phyloP scores from a whole-genome alignment of 345 rosid species.

The Euphorbia tirucalli region DNA sequence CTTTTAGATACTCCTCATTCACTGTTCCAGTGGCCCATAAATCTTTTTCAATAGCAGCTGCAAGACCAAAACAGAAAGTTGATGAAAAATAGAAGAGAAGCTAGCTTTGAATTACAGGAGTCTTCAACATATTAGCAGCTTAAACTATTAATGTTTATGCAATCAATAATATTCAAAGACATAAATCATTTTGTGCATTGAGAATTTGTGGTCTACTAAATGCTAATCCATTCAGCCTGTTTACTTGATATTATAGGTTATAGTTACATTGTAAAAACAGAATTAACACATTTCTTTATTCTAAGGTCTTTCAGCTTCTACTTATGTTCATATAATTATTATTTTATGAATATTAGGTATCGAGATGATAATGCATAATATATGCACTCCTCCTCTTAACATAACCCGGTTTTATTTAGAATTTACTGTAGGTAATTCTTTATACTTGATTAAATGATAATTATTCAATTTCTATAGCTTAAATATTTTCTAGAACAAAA shows the following conservation, averaged over 20 bases:
- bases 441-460: neutral
- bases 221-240: neutral
- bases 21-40: conserved; percentile 97
- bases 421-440: neutral
- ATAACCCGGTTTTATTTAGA: neutral
- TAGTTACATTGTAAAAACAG: neutral
- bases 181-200: neutral
- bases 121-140: neutral
- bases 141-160: neutral
- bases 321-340: neutral
- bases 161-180: neutral
- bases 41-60: conserved; percentile 99
- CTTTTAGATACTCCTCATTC: conserved; percentile 90
- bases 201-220: neutral
- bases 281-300: neutral
- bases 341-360: neutral
- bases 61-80: conserved; percentile 25
- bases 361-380: neutral
- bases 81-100: conserved; percentile 5
- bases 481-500: neutral
- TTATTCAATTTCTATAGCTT: neutral
- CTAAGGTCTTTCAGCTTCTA: neutral
- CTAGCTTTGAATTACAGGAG: neutral
- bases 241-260: neutral
- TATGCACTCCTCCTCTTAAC: neutral